Evolutionary conservation across 2,329 filamentous ascomycete species (phyloP).

Genomic region (Hawksworthiomyces lignivorus): DNA sequence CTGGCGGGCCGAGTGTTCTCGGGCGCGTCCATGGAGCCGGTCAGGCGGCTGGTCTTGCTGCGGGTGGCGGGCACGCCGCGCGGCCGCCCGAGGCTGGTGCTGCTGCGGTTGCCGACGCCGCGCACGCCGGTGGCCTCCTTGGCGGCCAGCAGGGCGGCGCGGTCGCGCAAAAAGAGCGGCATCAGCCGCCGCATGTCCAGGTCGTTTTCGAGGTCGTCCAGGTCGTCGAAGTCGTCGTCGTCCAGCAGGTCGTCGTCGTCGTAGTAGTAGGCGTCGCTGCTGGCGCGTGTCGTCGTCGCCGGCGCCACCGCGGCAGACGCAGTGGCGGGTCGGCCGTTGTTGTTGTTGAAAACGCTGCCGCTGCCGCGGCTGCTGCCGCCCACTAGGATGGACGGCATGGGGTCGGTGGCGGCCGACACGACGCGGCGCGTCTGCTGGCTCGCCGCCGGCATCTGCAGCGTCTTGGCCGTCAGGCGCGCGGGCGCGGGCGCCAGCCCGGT

Average conservation of each 20-base stretch:
- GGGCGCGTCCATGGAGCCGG: constrained; percentile 11
- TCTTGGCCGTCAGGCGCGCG: constrained; percentile 11
- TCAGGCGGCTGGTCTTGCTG: constrained; percentile 4
- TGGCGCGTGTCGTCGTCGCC: neutral
- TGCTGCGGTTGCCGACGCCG: neutral
- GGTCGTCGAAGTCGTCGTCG: constrained; percentile 20
- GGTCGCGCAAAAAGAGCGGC: constrained; percentile 35
- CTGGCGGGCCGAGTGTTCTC: no score
- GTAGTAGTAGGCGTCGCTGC: neutral
- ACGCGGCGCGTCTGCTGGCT: neutral
- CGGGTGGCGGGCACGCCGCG: neutral
- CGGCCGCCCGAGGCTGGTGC: no score
- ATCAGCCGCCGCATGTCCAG: constrained; percentile 41
- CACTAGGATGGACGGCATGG: no score
- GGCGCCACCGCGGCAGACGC: neutral
- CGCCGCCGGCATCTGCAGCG: constrained; percentile 4
- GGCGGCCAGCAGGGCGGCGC: constrained; percentile 3
- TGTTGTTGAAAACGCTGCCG: no score
- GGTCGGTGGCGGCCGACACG: no score
- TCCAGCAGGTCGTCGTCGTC: constrained; percentile 5
- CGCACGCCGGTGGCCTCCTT: constrained; percentile 12
- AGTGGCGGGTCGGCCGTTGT: no score
- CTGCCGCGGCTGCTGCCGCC: no score
- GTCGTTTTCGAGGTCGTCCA: constrained; percentile 35
- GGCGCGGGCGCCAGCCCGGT: constrained; percentile 7